A percentile compares a stretch with the other conserved stretches of the same genome.
Evolutionary conservation across 352 stramenopile species (phyloP).

Genomic region (Globisporangium cylindrosporum): DNA sequence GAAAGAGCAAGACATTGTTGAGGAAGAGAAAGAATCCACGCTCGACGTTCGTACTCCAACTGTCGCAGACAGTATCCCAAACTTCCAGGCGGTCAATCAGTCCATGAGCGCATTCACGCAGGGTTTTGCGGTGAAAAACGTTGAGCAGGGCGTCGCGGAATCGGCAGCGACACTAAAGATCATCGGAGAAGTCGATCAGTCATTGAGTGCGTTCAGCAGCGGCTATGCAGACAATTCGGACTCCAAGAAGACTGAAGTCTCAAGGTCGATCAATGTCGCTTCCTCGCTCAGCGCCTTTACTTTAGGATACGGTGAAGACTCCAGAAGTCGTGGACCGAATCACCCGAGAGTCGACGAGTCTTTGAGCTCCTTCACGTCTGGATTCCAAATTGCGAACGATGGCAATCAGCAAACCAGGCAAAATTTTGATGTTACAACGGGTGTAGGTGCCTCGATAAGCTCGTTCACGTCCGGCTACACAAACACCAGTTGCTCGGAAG

Average conservation of each 20-base stretch:
- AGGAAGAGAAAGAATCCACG: conserved; percentile 1
- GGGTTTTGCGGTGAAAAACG: conserved; percentile 23
- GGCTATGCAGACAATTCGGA: conserved; percentile 15
- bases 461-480: conserved; percentile 28
- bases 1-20: not conserved
- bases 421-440: conserved; percentile 17
- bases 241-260: not conserved
- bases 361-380: conserved; percentile 37
- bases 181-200: conserved; percentile 23
- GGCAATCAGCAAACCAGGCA: not conserved
- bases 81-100: conserved; percentile 20
- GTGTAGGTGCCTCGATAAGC: conserved; percentile 36
- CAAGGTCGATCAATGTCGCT: not conserved
- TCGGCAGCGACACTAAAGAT: not conserved
- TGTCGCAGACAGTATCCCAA: conserved; percentile 2
- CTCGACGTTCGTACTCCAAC: conserved; percentile 2
- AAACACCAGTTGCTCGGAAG: not conserved
- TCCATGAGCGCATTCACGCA: conserved; percentile 47
- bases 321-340: conserved; percentile 5
- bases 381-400: conserved; percentile 17
- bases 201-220: conserved; percentile 37
- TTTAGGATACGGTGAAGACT: conserved; percentile 16
- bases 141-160: not conserved
- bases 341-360: conserved; percentile 25
- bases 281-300: conserved; percentile 25